A percentile compares a stretch with the other conserved stretches of the same genome.
Conservation (phyloP, 495 filamentous ascomycete genomes). For the Tuber magnatum region DNA sequence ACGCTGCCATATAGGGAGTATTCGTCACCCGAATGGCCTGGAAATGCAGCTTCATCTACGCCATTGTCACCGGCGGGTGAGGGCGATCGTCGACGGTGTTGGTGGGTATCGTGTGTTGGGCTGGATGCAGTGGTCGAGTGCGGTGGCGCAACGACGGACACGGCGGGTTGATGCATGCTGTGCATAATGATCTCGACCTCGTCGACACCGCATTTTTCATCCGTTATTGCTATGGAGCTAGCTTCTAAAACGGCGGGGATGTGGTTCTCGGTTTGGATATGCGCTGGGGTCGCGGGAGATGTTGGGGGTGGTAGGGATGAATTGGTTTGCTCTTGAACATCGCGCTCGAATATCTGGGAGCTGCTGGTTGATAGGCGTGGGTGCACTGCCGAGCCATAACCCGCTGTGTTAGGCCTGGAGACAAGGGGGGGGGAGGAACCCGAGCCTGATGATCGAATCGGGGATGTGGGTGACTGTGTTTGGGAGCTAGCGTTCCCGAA, state of each 20-base stretch:
- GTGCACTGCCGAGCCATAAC: slow-evolving; percentile 1
- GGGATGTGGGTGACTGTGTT: slow-evolving; percentile 43
- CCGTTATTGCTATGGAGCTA: slow-evolving; percentile 79
- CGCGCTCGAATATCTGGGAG: slow-evolving; percentile 88
- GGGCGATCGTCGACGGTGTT: neutral
- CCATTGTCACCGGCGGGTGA: slow-evolving; percentile 21
- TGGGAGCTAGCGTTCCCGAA: slow-evolving; percentile 26
- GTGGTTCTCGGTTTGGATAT: slow-evolving; percentile 85
- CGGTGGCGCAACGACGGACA: slow-evolving; percentile 35
- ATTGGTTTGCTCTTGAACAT: slow-evolving; percentile 66
- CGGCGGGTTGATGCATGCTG: slow-evolving; percentile 68
- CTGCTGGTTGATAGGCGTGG: slow-evolving; percentile 37
- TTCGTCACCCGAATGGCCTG: slow-evolving; percentile 27
- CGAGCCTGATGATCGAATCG: slow-evolving; percentile 45
- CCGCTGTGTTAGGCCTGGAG: slow-evolving; percentile 47
- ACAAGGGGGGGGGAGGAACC: slow-evolving; percentile 46
- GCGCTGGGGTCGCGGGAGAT: slow-evolving; percentile 71
- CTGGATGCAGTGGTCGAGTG: slow-evolving; percentile 41
- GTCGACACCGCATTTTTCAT: slow-evolving; percentile 65
- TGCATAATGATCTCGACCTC: slow-evolving; percentile 84
- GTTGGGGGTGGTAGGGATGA: slow-evolving; percentile 50
- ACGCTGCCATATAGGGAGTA: slow-evolving; percentile 22
- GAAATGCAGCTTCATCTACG: slow-evolving; percentile 22
- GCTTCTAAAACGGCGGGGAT: slow-evolving; percentile 87
- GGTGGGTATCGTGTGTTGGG: slow-evolving; percentile 61